Evolutionary conservation across 768 basidiomycete species (phyloP).

Genomic region (Amanita exitialis): DNA sequence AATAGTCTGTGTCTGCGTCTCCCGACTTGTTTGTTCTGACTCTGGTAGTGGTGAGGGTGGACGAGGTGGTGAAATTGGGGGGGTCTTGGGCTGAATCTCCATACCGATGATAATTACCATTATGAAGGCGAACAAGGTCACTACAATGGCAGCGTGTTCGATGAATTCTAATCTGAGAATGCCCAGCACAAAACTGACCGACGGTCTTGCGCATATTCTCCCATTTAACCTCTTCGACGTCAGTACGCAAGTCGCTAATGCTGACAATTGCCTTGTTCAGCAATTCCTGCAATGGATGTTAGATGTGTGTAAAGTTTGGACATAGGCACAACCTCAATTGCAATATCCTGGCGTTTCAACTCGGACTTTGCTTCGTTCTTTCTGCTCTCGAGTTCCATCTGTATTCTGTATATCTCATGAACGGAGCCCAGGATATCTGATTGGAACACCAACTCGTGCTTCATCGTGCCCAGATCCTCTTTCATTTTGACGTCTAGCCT

Average conservation of each 20-base stretch:
- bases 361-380: slow-evolving; percentile 87
- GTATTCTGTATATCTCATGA: slow-evolving; percentile 48
- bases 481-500: slow-evolving; percentile 83
- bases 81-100: slow-evolving; percentile 48
- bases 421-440: slow-evolving; percentile 1
- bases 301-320: neutral
- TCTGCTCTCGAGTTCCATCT: slow-evolving; percentile 92
- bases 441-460: slow-evolving; percentile 70
- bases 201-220: slow-evolving; percentile 82
- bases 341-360: slow-evolving; percentile 73
- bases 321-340: slow-evolving; percentile 52
- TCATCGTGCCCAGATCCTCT: slow-evolving; percentile 79
- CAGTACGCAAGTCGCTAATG: slow-evolving; percentile 70
- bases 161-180: slow-evolving; percentile 1
- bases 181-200: slow-evolving; percentile 30
- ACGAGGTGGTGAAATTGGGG: slow-evolving; percentile 17
- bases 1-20: neutral
- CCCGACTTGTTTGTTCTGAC: slow-evolving; percentile 7
- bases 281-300: slow-evolving; percentile 40
- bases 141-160: slow-evolving; percentile 21
- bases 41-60: slow-evolving; percentile 20
- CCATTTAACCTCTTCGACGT: slow-evolving; percentile 82
- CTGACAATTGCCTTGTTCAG: slow-evolving; percentile 65
- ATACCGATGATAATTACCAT: slow-evolving; percentile 58
- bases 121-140: slow-evolving; percentile 54